Evolutionary conservation across 2,329 filamentous ascomycete species (phyloP).

Genomic region (Sarocladium oryzae): DNA sequence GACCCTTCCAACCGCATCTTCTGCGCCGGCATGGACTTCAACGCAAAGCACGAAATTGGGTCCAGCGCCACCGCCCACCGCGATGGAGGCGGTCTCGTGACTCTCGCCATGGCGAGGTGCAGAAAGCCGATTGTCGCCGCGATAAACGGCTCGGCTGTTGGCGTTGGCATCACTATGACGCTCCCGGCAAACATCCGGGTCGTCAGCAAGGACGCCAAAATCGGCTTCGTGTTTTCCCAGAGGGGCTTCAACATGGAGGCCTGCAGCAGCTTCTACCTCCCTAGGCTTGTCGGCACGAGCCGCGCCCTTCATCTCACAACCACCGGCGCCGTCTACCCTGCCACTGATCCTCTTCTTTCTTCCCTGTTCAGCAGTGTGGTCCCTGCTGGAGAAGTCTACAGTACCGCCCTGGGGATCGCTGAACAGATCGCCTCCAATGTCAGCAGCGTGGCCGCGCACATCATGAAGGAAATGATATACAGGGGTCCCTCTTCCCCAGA

Average conservation of each 20-base stretch:
- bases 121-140: slow-evolving; percentile 53
- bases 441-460: slow-evolving; percentile 53
- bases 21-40: slow-evolving; percentile 53
- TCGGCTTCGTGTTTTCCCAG: slow-evolving; percentile 68
- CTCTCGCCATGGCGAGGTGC: slow-evolving; percentile 50
- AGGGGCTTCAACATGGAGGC: slow-evolving; percentile 69
- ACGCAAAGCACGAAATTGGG: slow-evolving; percentile 22
- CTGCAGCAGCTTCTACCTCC: slow-evolving; percentile 64
- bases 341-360: slow-evolving; percentile 42
- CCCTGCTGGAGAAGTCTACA: slow-evolving; percentile 53
- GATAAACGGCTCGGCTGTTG: slow-evolving; percentile 53
- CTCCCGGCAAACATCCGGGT: slow-evolving; percentile 48
- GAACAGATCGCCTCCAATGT: slow-evolving; percentile 61
- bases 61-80: slow-evolving; percentile 29
- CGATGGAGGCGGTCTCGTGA: slow-evolving; percentile 46
- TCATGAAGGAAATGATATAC: slow-evolving; percentile 70
- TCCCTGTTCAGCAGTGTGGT: slow-evolving; percentile 62
- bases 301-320: slow-evolving; percentile 60
- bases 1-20: slow-evolving; percentile 44
- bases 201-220: slow-evolving; percentile 51
- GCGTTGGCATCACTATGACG: slow-evolving; percentile 56
- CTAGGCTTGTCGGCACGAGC: slow-evolving; percentile 58
- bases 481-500: slow-evolving; percentile 53
- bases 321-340: slow-evolving; percentile 56
- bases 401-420: slow-evolving; percentile 59